These are phyloP conservation scores for Vigna radiata DNA, from an alignment of 306 rosid genomes.

Conservation along the genomic window DNA sequence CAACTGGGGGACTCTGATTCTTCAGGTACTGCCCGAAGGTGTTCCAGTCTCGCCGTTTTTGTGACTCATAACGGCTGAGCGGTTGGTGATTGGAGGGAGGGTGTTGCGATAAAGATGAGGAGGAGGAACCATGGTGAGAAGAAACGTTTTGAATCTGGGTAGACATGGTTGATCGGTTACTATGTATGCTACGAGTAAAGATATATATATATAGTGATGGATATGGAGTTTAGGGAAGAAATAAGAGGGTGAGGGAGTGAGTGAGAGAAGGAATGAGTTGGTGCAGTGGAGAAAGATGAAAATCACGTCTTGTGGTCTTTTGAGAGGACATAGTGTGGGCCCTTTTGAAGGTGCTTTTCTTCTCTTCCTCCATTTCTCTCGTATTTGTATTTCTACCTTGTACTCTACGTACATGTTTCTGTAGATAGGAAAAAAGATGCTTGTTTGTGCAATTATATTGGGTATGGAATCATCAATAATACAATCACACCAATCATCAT, in stretches of 20 bases:
- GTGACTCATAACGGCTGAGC: slow-evolving; percentile 86
- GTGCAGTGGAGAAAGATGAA: slow-evolving; percentile 75
- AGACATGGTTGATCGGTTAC: slow-evolving; percentile 57
- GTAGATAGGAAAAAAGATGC: neutral
- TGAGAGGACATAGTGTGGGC: slow-evolving; percentile 77
- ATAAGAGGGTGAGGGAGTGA: slow-evolving; percentile 20
- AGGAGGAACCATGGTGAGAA: slow-evolving; percentile 45
- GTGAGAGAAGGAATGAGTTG: slow-evolving; percentile 33
- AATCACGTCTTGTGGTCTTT: slow-evolving; percentile 74
- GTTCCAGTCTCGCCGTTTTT: slow-evolving; percentile 89
- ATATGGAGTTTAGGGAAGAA: slow-evolving; percentile 4
- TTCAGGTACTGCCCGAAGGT: slow-evolving; percentile 82
- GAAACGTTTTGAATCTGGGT: slow-evolving; percentile 48
- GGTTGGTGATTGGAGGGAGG: slow-evolving; percentile 32
- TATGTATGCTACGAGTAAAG: neutral
- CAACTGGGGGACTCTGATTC: slow-evolving; percentile 69
- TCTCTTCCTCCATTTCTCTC: slow-evolving; percentile 41
- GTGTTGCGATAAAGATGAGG: slow-evolving; percentile 47
- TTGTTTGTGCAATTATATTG: neutral
- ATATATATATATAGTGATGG: neutral
- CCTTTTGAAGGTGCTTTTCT: slow-evolving; percentile 65
- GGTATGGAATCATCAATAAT: slow-evolving; percentile 48
- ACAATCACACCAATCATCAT: slow-evolving; percentile 48
- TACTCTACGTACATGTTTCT: slow-evolving; percentile 10
- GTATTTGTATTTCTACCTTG: slow-evolving; percentile 30